Conservation (phyloP, 805 yeast genomes). For the Diddensiella caesifluorescens region DNA sequence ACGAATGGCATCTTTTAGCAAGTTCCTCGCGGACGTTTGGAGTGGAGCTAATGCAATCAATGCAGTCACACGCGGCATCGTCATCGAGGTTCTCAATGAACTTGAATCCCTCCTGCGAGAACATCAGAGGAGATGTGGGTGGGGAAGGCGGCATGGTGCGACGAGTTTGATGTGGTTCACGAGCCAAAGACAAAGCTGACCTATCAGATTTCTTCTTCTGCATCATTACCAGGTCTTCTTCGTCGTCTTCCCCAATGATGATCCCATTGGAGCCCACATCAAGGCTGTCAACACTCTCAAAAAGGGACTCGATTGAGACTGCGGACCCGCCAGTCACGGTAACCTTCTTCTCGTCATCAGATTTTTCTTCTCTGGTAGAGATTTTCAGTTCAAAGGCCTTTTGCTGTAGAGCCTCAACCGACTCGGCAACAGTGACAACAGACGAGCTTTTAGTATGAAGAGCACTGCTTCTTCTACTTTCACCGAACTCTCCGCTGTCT, state of each 20-base stretch:
- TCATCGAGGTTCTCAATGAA: conserved; percentile 8
- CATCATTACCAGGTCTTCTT: not conserved
- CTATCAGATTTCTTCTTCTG: not conserved
- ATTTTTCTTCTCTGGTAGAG: too few relatives aligned
- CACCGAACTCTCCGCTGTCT: not conserved
- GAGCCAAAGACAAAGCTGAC: not conserved
- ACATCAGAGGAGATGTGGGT: conserved; percentile 11
- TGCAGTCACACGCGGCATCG: not conserved
- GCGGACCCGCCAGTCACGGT: not conserved
- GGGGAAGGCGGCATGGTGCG: conserved; percentile 9
- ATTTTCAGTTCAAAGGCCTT: not conserved
- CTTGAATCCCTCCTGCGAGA: conserved; percentile 8
- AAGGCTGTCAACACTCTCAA: not conserved
- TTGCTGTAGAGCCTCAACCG: not conserved
- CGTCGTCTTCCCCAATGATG: not conserved
- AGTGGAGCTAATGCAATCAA: not conserved
- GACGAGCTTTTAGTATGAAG: not conserved
- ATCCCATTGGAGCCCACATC: not conserved
- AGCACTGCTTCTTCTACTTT: not conserved
- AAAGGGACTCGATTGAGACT: not conserved
- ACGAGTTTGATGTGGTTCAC: not conserved
- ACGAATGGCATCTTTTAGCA: too few relatives aligned
- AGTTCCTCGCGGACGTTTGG: too few relatives aligned
- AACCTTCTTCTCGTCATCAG: not conserved
- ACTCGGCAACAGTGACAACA: not conserved